Base-by-base conservation (phyloP, 2,329 filamentous ascomycete genomes). In the Colletotrichum chrysophilum region DNA sequence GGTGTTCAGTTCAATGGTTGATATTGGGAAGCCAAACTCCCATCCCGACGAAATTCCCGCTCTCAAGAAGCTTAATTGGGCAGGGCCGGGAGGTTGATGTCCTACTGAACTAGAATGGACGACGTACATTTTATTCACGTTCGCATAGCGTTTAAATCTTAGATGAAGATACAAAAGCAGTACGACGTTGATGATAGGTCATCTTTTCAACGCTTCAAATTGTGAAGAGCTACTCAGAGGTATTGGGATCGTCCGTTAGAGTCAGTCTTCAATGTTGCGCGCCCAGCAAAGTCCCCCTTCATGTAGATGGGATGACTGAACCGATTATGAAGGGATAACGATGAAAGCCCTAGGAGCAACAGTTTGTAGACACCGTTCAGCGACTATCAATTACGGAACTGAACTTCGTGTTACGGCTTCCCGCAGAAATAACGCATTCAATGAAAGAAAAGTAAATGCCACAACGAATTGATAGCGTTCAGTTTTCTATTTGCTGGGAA, bases 1-100 rank as follows among this genome's bases (percentile, higher is more conserved):
- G 80, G 81, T 56, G 81, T 87, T 28, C 76, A 83, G 66, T 87
- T 87, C n/a, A 38, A 64, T 28, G 61, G 61, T 38, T 12, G 26
- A 38, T 43, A 16, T n/a, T n/a, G n/a, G n/a, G n/a, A n/a, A n/a
- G n/a, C n/a, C n/a, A n/a, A n/a, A n/a, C n/a, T n/a, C n/a, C n/a
- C n/a, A n/a, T n/a, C n/a, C n/a, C n/a, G n/a, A 64, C n/a, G 61
- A 7, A 64, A 64, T 26, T 3, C n/a, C 18, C 32, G 21, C 34
- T 14, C 55, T 28, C 55, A 18, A 28, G 8, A 58, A 24, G 16
- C 55, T 58, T 58, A 3, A 58, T 28, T 28, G 14, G 26, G 55
- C 14, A 58, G 14, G 3, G 55, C 4, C 18, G 30, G 14, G 60
- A 6, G 60, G 9, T 13, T 30, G 28, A 21, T n/a, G 12, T 7